Percentiles rank a stretch among this genome's conserved stretches.
phyloP scores from a whole-genome alignment of 2,329 filamentous ascomycete genomes.

The Ilyonectria sp. region DNA sequence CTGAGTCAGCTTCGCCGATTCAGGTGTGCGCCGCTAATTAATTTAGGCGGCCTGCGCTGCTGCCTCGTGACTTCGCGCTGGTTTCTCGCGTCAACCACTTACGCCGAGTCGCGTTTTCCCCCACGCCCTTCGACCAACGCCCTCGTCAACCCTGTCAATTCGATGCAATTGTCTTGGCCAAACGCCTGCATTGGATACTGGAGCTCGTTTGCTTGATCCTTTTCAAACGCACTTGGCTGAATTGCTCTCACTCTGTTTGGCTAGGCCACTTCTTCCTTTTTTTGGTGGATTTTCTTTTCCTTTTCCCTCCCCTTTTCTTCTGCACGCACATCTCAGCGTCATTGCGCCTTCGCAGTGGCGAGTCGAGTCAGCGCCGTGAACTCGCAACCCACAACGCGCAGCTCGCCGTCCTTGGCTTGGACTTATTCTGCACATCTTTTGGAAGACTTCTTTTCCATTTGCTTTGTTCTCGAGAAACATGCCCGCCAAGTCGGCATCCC shows the following conservation, averaged over 20 bases:
- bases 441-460: not conserved
- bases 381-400: conserved; percentile 20
- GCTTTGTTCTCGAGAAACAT: conserved; percentile 38
- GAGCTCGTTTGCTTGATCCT: not conserved
- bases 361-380: conserved; percentile 11
- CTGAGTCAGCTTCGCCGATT: conserved; percentile 19
- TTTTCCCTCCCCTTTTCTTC: conserved; percentile 22
- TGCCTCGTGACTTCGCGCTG: conserved; percentile 54
- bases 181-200: conserved; percentile 20
- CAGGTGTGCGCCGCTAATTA: conserved; percentile 2
- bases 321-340: conserved; percentile 43
- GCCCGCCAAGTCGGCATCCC: conserved; percentile 51
- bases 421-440: not conserved
- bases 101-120: conserved; percentile 10
- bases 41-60: conserved; percentile 22
- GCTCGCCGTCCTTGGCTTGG: not conserved
- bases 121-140: conserved; percentile 8
- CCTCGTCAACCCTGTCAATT: conserved; percentile 5
- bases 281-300: conserved; percentile 11
- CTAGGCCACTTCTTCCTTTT: not conserved
- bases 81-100: conserved; percentile 52
- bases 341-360: conserved; percentile 35
- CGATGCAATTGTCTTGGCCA: conserved; percentile 27
- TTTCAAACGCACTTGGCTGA: not conserved
- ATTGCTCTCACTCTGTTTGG: not conserved